Conservation (phyloP, 2,329 filamentous ascomycete species). For the Diaporthe velutina region DNA sequence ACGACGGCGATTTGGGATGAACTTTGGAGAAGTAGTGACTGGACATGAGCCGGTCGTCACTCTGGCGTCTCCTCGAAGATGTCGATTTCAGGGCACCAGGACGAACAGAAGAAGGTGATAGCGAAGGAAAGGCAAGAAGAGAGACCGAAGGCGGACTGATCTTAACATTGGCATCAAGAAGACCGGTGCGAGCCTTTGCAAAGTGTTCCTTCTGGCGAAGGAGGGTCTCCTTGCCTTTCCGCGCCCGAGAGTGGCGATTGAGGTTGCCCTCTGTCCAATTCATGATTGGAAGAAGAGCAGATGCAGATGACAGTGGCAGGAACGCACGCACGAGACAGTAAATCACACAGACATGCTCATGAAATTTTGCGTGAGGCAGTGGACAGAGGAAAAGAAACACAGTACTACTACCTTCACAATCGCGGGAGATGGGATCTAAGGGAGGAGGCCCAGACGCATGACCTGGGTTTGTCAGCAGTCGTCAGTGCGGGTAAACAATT, state of each 20-base stretch:
- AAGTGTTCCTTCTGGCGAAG: constrained; percentile 62
- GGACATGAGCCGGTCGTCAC: background rate
- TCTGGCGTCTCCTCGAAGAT: constrained; percentile 38
- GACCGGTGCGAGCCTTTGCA: constrained; percentile 55
- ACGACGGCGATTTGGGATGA: background rate
- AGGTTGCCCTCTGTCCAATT: constrained; percentile 65
- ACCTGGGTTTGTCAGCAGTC: background rate
- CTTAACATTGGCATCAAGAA: constrained; percentile 46
- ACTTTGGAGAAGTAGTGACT: constrained; percentile 31
- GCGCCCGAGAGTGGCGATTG: constrained; percentile 55
- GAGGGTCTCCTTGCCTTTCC: constrained; percentile 50
- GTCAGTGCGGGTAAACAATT: background rate
- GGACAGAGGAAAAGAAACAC: background rate
- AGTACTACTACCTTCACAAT: background rate
- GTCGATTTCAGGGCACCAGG: constrained; percentile 29
- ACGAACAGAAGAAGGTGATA: constrained; percentile 40
- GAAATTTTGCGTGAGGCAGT: background rate
- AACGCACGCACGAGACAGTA: background rate
- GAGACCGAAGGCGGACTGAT: constrained; percentile 50
- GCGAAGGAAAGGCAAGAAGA: constrained; percentile 41
- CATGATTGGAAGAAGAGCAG: constrained; percentile 48
- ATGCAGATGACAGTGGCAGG: background rate
- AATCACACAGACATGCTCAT: background rate
- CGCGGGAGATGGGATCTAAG: background rate
- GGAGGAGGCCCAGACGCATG: background rate